Evolutionary conservation across 345 rosid genomes (phyloP).

Genomic region (Nasturtium officinale): DNA sequence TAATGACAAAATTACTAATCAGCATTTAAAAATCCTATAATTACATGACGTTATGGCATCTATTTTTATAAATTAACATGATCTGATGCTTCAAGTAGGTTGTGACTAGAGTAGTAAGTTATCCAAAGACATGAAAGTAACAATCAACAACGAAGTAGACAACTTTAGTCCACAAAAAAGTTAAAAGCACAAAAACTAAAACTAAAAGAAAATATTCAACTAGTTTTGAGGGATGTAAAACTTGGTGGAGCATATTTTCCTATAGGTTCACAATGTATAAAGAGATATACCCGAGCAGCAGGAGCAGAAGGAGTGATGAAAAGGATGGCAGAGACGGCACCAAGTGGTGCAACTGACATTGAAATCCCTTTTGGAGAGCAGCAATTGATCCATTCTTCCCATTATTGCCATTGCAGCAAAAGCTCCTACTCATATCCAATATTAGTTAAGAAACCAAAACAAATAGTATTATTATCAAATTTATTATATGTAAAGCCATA

Average conservation of each 20-base stretch:
- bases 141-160: neutral
- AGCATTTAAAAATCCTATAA: neutral
- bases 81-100: slow-evolving; percentile 21
- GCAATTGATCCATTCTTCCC: slow-evolving; percentile 81
- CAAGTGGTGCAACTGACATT: slow-evolving; percentile 83
- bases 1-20: neutral
- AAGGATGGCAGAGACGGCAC: slow-evolving; percentile 89
- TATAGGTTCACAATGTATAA: too few relatives aligned
- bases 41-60: neutral
- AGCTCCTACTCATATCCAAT: slow-evolving; percentile 59
- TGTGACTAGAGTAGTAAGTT: neutral
- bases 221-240: neutral
- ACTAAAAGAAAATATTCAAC: neutral
- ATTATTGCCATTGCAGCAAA: slow-evolving; percentile 92
- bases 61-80: neutral
- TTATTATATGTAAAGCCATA: too few relatives aligned
- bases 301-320: slow-evolving; percentile 81
- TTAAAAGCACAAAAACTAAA: neutral
- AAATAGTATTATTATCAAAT: neutral
- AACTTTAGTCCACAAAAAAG: slow-evolving; percentile 23
- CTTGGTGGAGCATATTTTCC: neutral
- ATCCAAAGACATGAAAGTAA: neutral
- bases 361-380: slow-evolving; percentile 75
- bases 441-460: neutral
- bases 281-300: slow-evolving; percentile 55